Percentiles rank a stretch among this genome's conserved stretches.
Evolutionary conservation across 2,329 filamentous ascomycete species (phyloP).

Genomic region (Juglanconis oblonga): DNA sequence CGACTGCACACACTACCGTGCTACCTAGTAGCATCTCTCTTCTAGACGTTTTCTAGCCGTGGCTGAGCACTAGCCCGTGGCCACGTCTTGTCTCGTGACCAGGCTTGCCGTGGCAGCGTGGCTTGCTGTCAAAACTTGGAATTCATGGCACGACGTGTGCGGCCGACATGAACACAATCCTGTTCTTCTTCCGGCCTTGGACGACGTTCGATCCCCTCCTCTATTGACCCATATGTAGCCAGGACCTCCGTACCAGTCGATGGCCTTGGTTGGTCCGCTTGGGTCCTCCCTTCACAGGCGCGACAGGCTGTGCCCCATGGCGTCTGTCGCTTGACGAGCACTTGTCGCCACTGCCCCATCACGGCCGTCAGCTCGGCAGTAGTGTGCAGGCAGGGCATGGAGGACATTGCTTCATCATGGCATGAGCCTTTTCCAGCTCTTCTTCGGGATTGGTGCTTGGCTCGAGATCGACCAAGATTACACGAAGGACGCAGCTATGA

Average conservation of each 20-base stretch:
- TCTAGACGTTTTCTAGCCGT: neutral
- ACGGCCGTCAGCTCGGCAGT: slow-evolving; percentile 1
- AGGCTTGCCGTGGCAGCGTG: neutral
- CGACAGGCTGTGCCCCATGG: neutral
- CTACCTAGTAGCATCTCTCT: neutral
- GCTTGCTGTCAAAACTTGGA: neutral
- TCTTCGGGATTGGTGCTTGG: slow-evolving; percentile 7
- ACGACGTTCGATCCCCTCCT: neutral
- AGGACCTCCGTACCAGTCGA: neutral
- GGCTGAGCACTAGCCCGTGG: neutral
- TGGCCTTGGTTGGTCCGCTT: neutral
- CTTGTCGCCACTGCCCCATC: neutral
- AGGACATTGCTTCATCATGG: slow-evolving; percentile 1
- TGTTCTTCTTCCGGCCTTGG: neutral
- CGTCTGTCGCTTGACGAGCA: neutral
- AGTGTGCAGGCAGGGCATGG: slow-evolving; percentile 4
- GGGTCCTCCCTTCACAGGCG: too few species aligned
- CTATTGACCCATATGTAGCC: slow-evolving; percentile 2
- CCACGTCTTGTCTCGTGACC: neutral
- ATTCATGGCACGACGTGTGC: neutral
- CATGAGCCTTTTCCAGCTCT: neutral
- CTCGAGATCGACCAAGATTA: slow-evolving; percentile 7
- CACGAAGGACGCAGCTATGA: neutral
- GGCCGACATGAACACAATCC: neutral
- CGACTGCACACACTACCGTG: neutral